Conservation (phyloP, 1,284 basidiomycete genomes). For the Phaffia rhodozyma region DNA sequence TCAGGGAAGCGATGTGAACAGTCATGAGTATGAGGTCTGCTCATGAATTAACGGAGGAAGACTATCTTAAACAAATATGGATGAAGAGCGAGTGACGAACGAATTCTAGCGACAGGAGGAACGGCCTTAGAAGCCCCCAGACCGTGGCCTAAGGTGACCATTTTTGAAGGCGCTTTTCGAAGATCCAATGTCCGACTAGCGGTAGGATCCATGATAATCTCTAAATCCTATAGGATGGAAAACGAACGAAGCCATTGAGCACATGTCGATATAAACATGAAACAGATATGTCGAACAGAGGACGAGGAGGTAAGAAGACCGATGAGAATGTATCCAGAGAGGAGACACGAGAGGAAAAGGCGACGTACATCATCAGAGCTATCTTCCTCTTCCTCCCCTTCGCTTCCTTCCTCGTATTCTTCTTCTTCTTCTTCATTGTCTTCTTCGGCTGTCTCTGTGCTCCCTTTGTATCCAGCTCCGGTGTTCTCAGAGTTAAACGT, state of each 20-base stretch:
- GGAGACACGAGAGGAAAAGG: neutral
- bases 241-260: neutral
- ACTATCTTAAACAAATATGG: neutral
- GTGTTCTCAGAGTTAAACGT: no score
- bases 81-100: neutral
- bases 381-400: slow-evolving; percentile 27
- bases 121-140: slow-evolving; percentile 13
- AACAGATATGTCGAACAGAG: neutral
- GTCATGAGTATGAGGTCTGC: neutral
- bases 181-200: slow-evolving; percentile 28
- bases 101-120: neutral
- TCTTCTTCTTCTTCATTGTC: neutral
- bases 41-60: neutral
- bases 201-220: slow-evolving; percentile 28
- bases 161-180: slow-evolving; percentile 26
- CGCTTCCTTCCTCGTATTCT: slow-evolving; percentile 11
- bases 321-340: neutral
- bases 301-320: neutral
- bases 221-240: slow-evolving; percentile 25
- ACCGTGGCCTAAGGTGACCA: slow-evolving; percentile 14
- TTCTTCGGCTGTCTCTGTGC: neutral
- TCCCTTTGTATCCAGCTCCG: no score
- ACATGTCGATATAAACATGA: no score
- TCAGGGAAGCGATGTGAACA: neutral
- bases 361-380: slow-evolving; percentile 13